These are phyloP conservation scores for Chalciporus chontae DNA, from an alignment of 768 basidiomycete species.

Conservation along the genomic window DNA sequence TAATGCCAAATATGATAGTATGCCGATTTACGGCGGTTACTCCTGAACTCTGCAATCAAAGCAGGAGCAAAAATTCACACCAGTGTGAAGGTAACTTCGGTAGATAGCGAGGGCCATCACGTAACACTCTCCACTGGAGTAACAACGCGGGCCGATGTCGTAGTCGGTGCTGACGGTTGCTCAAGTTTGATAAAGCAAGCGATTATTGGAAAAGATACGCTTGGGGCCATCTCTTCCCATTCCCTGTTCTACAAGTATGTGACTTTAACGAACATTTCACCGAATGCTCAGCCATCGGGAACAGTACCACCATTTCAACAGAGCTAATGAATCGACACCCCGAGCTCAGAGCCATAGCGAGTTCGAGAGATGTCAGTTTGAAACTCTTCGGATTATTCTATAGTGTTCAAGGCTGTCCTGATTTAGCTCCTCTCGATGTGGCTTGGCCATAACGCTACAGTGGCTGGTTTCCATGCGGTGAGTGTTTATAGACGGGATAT, in stretches of 20 bases:
- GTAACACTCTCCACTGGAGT: constrained; percentile 42
- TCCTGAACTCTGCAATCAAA: constrained; percentile 43
- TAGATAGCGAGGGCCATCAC: constrained; percentile 30
- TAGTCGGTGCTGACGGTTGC: constrained; percentile 61
- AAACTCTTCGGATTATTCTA: neutral
- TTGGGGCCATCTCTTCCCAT: constrained; percentile 21
- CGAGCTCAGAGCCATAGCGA: constrained; percentile 33
- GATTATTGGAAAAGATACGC: constrained; percentile 32
- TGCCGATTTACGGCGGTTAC: constrained; percentile 45
- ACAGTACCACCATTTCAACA: constrained; percentile 41
- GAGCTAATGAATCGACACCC: constrained; percentile 39
- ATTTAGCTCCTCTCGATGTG: constrained; percentile 15
- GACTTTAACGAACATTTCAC: neutral
- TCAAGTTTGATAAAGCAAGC: constrained; percentile 38
- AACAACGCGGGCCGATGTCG: constrained; percentile 44
- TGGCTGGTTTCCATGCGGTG: constrained; percentile 23
- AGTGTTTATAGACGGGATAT: neutral
- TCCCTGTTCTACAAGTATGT: constrained; percentile 45
- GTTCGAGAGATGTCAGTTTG: constrained; percentile 15
- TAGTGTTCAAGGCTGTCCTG: neutral
- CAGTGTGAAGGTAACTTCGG: constrained; percentile 36
- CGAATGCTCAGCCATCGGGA: neutral
- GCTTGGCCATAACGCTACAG: constrained; percentile 22
- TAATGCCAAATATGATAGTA: constrained; percentile 36
- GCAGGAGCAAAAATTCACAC: constrained; percentile 48